Conservation (phyloP, 495 filamentous ascomycete species). For the Talaromyces proteolyticus region DNA sequence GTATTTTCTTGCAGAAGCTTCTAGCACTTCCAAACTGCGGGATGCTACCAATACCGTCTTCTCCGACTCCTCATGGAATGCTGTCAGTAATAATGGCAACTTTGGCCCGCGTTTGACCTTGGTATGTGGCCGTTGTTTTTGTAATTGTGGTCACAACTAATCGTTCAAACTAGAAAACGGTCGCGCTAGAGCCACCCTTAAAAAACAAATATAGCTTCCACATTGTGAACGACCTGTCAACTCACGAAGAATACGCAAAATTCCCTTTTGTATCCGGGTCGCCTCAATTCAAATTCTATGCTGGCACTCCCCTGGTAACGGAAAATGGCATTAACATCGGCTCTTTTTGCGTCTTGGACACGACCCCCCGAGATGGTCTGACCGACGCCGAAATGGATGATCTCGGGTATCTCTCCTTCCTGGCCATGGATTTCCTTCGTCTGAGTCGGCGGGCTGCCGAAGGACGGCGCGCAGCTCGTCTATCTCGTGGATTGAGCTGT, state of each 20-base stretch:
- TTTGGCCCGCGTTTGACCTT: not conserved
- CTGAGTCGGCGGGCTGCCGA: constrained; percentile 50
- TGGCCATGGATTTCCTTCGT: constrained; percentile 61
- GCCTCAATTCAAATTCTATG: constrained; percentile 41
- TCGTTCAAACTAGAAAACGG: constrained; percentile 24
- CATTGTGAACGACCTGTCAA: constrained; percentile 29
- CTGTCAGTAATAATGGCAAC: not conserved
- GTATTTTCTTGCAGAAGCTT: constrained; percentile 51
- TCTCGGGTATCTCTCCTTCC: constrained; percentile 41
- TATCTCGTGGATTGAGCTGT: constrained; percentile 55
- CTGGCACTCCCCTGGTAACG: constrained; percentile 53
- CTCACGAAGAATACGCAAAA: constrained; percentile 33
- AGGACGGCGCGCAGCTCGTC: constrained; percentile 49
- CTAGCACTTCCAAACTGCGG: constrained; percentile 29
- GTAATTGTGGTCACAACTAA: constrained; percentile 6
- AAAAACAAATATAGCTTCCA: constrained; percentile 26
- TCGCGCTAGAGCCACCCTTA: constrained; percentile 29
- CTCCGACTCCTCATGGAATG: not conserved
- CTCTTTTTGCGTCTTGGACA: constrained; percentile 61
- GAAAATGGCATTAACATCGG: constrained; percentile 65
- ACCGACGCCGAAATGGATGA: constrained; percentile 29
- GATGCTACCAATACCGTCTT: constrained; percentile 8
- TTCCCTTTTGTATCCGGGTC: constrained; percentile 34
- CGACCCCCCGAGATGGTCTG: constrained; percentile 28
- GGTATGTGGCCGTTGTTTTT: constrained; percentile 21